phyloP scores from a whole-genome alignment of 257 asterid species.

The Solanum gandarillasii region DNA sequence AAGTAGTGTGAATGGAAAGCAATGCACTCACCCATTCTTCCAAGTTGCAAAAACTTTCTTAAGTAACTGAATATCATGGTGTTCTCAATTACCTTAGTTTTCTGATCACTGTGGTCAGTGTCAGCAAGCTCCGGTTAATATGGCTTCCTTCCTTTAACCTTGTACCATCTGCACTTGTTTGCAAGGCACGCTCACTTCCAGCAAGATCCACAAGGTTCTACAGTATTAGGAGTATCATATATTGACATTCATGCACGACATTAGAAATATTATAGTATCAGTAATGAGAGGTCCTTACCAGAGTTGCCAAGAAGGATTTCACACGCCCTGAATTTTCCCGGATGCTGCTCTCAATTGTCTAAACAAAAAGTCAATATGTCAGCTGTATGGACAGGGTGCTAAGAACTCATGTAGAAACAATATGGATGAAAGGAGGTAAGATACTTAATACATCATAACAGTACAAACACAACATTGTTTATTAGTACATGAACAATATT shows the following conservation, averaged over 20 bases:
- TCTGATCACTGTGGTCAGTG: conserved; percentile 88
- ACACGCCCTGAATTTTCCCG: conserved; percentile 63
- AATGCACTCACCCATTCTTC: background rate
- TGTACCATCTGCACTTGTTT: conserved; percentile 72
- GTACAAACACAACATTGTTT: background rate
- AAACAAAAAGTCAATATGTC: conserved; percentile 6
- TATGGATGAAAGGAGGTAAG: background rate
- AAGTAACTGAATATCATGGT: background rate
- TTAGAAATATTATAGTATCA: background rate
- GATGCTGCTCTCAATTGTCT: conserved; percentile 79
- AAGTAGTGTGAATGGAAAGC: background rate
- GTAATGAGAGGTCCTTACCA: conserved; percentile 38
- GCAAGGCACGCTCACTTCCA: conserved; percentile 87
- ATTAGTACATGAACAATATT: background rate
- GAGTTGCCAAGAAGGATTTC: conserved; percentile 71
- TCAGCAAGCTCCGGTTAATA: conserved; percentile 79
- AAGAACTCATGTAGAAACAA: background rate
- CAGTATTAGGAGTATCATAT: conserved; percentile 1
- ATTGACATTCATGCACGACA: background rate
- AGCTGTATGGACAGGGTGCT: background rate
- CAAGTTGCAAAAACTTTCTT: background rate
- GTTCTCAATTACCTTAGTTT: conserved; percentile 53
- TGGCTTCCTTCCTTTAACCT: conserved; percentile 98
- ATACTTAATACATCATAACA: background rate
- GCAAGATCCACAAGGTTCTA: conserved; percentile 99